Base-by-base conservation (phyloP, 1,284 basidiomycete species). In the Irpex sp. region DNA sequence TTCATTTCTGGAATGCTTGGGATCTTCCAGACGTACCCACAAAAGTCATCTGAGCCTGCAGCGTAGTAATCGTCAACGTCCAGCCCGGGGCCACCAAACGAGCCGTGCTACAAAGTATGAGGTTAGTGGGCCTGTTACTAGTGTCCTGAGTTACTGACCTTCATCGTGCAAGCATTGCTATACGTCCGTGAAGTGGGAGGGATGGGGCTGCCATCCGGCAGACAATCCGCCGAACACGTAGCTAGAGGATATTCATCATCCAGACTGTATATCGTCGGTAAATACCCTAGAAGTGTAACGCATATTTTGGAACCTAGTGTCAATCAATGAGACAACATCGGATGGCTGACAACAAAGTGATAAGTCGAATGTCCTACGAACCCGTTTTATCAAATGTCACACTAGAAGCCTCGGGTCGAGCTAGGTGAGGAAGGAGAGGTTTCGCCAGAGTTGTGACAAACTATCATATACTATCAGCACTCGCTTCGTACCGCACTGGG, bases 21-120 rank as follows among this genome's bases (percentile, higher is more conserved):
- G 38, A 93, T 78, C 68, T 82, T 84, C 92, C 92, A 94, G n/a
- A 92, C 74, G 68, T 94, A 94, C 9, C 80, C 85, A 37, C 87
- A 80, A 71, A 93, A 94, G 72, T 94, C 89, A 70, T 94, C 92
- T 8, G 90, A 93, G 9, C 92, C 92, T 9, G 84, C 82, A 38
- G 81, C 81, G 69, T 88, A 94, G 69, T 88, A 85, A 34, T 80
- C 72, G 59, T 88, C 86, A 54, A 72, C 74, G 55, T 79, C 77
- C n/a, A 81, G 69, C 4, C 81, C 82, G 3, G 80, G 79, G 0
- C 85, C 83, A 44, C 91, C 89, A 65, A 94, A 92, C 2, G 85
- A 84, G 9, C 91, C 91, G 66, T 92, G 87, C 89, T 93, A 64
- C 6, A 13, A 0, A 11, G 15, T 52, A 4, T 11, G 51, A 5